Conservation (phyloP, 345 rosid genomes). For the Eucalyptus pauciflora region DNA sequence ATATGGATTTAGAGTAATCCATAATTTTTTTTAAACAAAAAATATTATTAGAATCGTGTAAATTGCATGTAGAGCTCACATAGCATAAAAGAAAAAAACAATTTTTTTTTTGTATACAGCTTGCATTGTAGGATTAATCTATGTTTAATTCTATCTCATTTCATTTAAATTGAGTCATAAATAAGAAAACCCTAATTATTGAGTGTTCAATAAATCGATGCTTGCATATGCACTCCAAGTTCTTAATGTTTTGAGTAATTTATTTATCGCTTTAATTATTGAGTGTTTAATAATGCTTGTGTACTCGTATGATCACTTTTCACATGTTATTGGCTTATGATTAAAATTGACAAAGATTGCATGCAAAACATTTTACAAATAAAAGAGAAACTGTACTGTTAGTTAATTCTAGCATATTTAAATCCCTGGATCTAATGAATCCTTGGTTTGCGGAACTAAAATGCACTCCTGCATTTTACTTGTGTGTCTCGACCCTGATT, state of each 20-base stretch:
- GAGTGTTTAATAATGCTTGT: neutral
- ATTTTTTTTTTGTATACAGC: too few species aligned
- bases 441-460: neutral
- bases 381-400: neutral
- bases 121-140: too few species aligned
- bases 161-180: too few species aligned
- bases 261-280: neutral
- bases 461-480: neutral
- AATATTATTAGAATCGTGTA: too few species aligned
- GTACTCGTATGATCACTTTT: too few species aligned
- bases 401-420: neutral
- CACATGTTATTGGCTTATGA: too few species aligned
- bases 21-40: neutral
- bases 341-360: neutral
- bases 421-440: too few species aligned
- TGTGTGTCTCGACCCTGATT: neutral
- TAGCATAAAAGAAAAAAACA: too few species aligned
- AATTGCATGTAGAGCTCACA: neutral
- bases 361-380: too few species aligned
- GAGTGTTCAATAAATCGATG: neutral
- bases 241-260: neutral
- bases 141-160: too few species aligned
- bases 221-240: neutral
- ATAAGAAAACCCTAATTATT: too few species aligned
- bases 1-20: neutral